These are phyloP conservation scores for Yamadazyma scolyti DNA, from an alignment of 805 yeast species.

Conservation along the genomic window DNA sequence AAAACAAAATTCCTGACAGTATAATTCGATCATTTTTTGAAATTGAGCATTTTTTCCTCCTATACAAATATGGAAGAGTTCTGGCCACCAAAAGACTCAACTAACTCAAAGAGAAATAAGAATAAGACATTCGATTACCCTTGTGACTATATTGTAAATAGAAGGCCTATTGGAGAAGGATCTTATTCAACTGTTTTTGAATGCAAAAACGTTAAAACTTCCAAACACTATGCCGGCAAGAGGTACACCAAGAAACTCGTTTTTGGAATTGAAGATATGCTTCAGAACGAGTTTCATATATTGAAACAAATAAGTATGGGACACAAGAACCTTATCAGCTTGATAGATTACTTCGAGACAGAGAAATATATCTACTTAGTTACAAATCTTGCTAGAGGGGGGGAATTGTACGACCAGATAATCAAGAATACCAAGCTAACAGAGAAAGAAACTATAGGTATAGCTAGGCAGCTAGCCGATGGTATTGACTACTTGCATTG, in stretches of 20 bases:
- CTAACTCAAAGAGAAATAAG: constrained; percentile 11
- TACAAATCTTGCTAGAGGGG: constrained; percentile 65
- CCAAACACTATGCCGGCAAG: constrained; percentile 51
- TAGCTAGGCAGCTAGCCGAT: constrained; percentile 47
- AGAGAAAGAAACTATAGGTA: constrained; percentile 47
- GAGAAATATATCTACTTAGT: constrained; percentile 50
- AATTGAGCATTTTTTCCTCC: too few species aligned
- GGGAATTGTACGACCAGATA: constrained; percentile 64
- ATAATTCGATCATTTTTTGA: too few species aligned
- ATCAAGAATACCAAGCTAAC: constrained; percentile 40
- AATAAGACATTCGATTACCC: constrained; percentile 14
- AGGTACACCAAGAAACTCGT: constrained; percentile 47
- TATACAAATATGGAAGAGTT: too few species aligned
- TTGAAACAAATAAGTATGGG: constrained; percentile 48
- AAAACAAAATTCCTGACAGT: too few species aligned
- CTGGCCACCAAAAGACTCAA: constrained; percentile 22
- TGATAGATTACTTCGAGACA: constrained; percentile 71
- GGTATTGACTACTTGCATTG: constrained; percentile 58
- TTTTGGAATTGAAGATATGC: constrained; percentile 47
- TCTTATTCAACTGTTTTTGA: constrained; percentile 49
- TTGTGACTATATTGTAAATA: constrained; percentile 32
- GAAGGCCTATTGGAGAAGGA: constrained; percentile 40
- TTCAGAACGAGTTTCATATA: constrained; percentile 60
- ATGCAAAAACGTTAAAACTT: constrained; percentile 41
- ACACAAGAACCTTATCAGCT: constrained; percentile 54